A percentile compares a stretch with the other conserved stretches of the same genome.
Conservation (phyloP, 208 protist species). For the Wallacemonas sp. region DNA sequence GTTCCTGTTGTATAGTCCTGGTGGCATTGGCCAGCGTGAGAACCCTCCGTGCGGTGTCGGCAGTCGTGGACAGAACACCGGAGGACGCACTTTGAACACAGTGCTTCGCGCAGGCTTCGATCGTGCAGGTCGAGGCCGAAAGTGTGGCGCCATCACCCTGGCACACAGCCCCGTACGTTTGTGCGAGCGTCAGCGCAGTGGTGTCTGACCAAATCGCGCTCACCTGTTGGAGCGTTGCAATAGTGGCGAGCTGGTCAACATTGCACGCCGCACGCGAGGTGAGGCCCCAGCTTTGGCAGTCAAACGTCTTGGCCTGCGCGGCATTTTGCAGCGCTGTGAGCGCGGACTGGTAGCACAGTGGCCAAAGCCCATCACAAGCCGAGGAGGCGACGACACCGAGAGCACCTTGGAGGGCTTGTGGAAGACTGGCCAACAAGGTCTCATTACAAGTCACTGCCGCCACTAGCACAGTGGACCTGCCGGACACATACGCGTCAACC, state of each 20-base stretch:
- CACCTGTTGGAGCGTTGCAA: not conserved
- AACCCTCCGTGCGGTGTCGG: not conserved
- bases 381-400: not conserved
- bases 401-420: not conserved
- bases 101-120: not conserved
- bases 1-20: not conserved
- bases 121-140: conserved; percentile 4
- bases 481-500: conserved; percentile 28
- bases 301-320: not conserved
- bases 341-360: conserved; percentile 2
- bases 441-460: conserved; percentile 30
- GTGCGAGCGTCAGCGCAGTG: not conserved
- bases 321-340: conserved; percentile 3
- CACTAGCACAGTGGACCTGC: conserved; percentile 21
- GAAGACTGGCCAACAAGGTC: conserved; percentile 2
- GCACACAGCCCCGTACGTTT: not conserved
- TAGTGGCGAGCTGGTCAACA: not conserved
- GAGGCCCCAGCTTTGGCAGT: not conserved
- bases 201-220: conserved; percentile 1
- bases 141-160: not conserved
- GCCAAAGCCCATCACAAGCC: not conserved
- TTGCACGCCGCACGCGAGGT: not conserved
- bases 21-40: not conserved
- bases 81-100: too few relatives aligned
- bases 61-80: not conserved